Evolutionary conservation across 2,329 filamentous ascomycete genomes (phyloP).

Genomic region (Helicocarpus griseus): DNA sequence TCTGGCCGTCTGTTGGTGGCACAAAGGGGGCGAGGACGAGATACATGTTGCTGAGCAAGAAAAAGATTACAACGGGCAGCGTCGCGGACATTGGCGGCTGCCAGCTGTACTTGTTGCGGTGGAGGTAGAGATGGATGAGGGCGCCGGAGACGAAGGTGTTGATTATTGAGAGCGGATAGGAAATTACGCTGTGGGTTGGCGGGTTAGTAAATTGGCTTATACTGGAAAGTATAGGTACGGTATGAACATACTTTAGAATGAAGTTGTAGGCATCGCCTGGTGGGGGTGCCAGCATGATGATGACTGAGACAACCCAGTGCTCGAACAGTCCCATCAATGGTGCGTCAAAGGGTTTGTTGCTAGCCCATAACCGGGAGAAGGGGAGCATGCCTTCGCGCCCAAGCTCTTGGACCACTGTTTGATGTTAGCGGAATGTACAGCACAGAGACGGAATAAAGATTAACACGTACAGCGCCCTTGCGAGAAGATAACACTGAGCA

Average conservation of each 20-base stretch:
- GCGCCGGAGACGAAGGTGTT: constrained; percentile 34
- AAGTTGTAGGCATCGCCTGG: constrained; percentile 57
- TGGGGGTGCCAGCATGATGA: constrained; percentile 53
- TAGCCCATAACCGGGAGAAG: constrained; percentile 54
- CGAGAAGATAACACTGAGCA: constrained; percentile 58
- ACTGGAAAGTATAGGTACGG: constrained; percentile 35
- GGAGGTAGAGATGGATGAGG: constrained; percentile 39
- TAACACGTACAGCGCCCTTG: constrained; percentile 36
- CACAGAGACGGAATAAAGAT: constrained; percentile 10
- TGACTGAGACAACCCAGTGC: constrained; percentile 53
- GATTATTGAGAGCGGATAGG: constrained; percentile 19
- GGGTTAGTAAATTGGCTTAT: not conserved
- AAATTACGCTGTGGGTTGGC: constrained; percentile 6
- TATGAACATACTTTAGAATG: constrained; percentile 20
- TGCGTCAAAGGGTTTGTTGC: constrained; percentile 52
- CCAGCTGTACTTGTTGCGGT: constrained; percentile 33
- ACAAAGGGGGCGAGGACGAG: constrained; percentile 51
- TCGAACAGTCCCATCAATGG: constrained; percentile 45
- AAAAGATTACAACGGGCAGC: constrained; percentile 48
- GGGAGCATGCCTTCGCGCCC: constrained; percentile 57
- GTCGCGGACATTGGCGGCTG: constrained; percentile 46
- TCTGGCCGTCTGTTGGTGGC: constrained; percentile 34
- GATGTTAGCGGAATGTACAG: constrained; percentile 10
- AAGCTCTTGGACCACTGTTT: constrained; percentile 38
- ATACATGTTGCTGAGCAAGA: constrained; percentile 52